These are phyloP conservation scores for Carex littledalei DNA, from an alignment of 176 grass and related monocot genomes.

Conservation along the genomic window DNA sequence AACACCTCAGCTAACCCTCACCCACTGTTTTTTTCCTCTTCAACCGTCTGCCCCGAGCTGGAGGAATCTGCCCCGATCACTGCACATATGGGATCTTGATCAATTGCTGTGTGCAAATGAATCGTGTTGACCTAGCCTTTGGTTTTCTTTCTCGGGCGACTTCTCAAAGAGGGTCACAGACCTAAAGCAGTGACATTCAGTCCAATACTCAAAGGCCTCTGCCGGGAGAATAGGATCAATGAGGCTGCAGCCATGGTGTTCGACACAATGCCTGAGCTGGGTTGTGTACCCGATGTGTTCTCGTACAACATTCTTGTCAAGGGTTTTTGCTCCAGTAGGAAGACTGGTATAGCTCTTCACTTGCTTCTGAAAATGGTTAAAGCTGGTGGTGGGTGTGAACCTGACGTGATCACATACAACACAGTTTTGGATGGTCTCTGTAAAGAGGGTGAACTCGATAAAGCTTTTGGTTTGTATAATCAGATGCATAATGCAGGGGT, in stretches of 20 bases:
- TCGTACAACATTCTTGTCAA: constrained; percentile 19
- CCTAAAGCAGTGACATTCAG: background rate
- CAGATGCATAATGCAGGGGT: constrained; percentile 12
- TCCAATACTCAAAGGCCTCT: constrained; percentile 6
- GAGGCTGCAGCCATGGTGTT: constrained; percentile 8
- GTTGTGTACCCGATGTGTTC: background rate
- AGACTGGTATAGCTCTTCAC: background rate
- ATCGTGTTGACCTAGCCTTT: background rate
- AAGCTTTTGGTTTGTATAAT: background rate
- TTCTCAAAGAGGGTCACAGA: background rate
- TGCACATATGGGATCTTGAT: constrained; percentile 21
- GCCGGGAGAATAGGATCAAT: background rate
- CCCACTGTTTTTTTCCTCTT: constrained; percentile 4
- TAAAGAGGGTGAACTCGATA: background rate
- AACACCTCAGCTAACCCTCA: background rate
- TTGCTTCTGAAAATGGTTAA: constrained; percentile 8
- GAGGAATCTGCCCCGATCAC: background rate
- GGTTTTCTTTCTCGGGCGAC: background rate
- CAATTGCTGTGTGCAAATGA: background rate
- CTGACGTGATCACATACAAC: background rate
- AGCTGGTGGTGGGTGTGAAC: background rate
- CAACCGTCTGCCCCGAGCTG: background rate
- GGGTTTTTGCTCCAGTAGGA: background rate
- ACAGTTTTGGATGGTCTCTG: constrained; percentile 20
- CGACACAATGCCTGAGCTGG: constrained; percentile 24